Evolutionary conservation across 2,329 filamentous ascomycete species (phyloP).

Genomic region (Clarireedia paspali): DNA sequence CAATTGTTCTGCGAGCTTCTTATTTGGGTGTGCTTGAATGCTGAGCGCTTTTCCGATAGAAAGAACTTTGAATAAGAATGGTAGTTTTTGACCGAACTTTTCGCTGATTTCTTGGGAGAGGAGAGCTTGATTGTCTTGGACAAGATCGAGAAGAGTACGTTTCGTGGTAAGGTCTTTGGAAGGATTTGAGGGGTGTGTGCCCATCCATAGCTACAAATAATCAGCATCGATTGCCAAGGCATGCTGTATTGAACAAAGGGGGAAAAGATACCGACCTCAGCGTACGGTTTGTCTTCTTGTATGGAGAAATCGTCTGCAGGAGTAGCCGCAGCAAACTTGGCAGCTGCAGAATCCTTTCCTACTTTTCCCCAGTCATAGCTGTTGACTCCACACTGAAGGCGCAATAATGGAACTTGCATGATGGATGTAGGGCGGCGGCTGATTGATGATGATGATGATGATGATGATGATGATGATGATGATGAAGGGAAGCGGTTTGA

Average conservation of each 20-base stretch:
- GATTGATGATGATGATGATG: too few species aligned
- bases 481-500: background rate
- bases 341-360: conserved; percentile 78
- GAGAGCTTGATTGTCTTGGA: conserved; percentile 78
- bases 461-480: too few species aligned
- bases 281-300: conserved; percentile 83
- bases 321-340: conserved; percentile 82
- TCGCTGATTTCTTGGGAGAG: conserved; percentile 66
- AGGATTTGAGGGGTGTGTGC: conserved; percentile 91
- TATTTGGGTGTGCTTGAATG: conserved; percentile 95
- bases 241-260: background rate
- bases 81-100: conserved; percentile 74
- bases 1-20: conserved; percentile 83
- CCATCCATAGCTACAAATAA: conserved; percentile 82
- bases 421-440: background rate
- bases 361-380: conserved; percentile 99
- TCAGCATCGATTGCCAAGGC: conserved; percentile 31
- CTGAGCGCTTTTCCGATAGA: conserved; percentile 93
- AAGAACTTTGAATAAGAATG: conserved; percentile 96
- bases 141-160: conserved; percentile 77
- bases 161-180: conserved; percentile 83
- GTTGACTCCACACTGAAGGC: conserved; percentile 87
- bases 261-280: conserved; percentile 54
- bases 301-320: conserved; percentile 67
- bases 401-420: conserved; percentile 64